Conservation (phyloP, 306 rosid species). For the Cicer cuneatum region DNA sequence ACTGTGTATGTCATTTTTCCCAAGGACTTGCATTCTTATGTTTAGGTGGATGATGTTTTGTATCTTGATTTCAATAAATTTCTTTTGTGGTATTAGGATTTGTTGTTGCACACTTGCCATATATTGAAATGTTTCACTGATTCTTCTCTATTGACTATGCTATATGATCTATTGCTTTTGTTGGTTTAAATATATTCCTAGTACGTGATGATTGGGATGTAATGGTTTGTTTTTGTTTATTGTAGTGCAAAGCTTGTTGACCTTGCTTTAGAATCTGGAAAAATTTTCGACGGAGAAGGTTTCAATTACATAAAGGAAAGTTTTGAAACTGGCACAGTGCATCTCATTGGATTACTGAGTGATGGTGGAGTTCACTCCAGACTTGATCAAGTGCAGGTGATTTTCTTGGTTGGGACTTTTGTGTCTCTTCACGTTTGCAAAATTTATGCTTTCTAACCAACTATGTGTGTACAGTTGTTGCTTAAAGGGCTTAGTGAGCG, state of each 20-base stretch:
- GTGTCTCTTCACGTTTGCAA: background rate
- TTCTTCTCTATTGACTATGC: slow-evolving; percentile 4
- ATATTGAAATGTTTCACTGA: slow-evolving; percentile 1
- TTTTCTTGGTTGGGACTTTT: slow-evolving; percentile 7
- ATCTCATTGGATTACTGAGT: slow-evolving; percentile 88
- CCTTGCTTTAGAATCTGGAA: slow-evolving; percentile 86
- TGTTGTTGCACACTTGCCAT: background rate
- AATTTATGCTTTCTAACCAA: slow-evolving; percentile 9
- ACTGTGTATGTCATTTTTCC: slow-evolving; percentile 1
- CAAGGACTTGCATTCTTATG: background rate
- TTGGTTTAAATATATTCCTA: slow-evolving; percentile 26
- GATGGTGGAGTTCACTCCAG: slow-evolving; percentile 96
- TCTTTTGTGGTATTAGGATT: slow-evolving; percentile 7
- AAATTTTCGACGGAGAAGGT: slow-evolving; percentile 81
- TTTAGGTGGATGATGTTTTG: background rate
- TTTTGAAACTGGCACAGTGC: slow-evolving; percentile 74
- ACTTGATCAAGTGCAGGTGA: slow-evolving; percentile 75
- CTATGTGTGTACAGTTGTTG: slow-evolving; percentile 64
- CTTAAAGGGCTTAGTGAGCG: slow-evolving; percentile 82
- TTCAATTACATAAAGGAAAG: slow-evolving; percentile 77
- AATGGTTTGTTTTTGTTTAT: slow-evolving; percentile 41
- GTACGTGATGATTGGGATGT: slow-evolving; percentile 36
- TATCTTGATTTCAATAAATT: background rate
- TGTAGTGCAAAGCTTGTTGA: slow-evolving; percentile 94
- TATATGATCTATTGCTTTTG: background rate